Percentiles rank a stretch among this genome's conserved stretches.
Evolutionary conservation across 768 basidiomycete genomes (phyloP).

Genomic region (Pleurotus tuber-regium): DNA sequence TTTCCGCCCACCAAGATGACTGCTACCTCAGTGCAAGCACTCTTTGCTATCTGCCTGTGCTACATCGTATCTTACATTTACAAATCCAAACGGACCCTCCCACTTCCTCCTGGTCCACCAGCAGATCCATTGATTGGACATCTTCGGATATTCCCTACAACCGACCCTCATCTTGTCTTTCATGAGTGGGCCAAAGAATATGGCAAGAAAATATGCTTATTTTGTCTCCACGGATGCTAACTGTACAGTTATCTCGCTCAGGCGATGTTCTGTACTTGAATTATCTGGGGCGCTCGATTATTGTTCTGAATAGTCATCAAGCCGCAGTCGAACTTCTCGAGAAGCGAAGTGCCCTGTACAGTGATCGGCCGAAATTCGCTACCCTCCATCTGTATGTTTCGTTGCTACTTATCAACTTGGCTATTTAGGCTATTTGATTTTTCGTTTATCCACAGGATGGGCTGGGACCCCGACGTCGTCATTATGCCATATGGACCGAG

Average conservation of each 20-base stretch:
- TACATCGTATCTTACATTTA: no score
- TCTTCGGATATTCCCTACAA: conserved; percentile 8
- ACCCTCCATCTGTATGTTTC: conserved; percentile 18
- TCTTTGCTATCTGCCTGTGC: no score
- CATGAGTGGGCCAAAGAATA: conserved; percentile 14
- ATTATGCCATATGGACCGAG: conserved; percentile 20
- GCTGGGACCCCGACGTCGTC: conserved; percentile 15
- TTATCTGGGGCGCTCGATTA: conserved; percentile 18
- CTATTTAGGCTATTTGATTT: not conserved
- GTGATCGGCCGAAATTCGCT: conserved; percentile 20
- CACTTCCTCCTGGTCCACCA: conserved; percentile 13
- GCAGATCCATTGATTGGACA: conserved; percentile 14
- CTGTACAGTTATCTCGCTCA: not conserved
- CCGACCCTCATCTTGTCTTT: conserved; percentile 7
- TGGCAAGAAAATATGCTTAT: conserved; percentile 2
- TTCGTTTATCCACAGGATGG: conserved; percentile 12
- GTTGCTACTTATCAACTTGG: not conserved
- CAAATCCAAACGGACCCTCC: no score
- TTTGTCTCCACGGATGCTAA: not conserved
- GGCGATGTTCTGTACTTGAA: conserved; percentile 19
- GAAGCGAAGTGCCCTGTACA: conserved; percentile 36
- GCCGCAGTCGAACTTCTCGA: conserved; percentile 40
- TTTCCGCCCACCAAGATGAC: no score
- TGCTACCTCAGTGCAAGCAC: no score
- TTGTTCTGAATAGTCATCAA: conserved; percentile 31